Evolutionary conservation across 768 basidiomycete genomes (phyloP), one percentile per base, ranked within the genome.

Genomic region (Roridomyces roridus): DNA sequence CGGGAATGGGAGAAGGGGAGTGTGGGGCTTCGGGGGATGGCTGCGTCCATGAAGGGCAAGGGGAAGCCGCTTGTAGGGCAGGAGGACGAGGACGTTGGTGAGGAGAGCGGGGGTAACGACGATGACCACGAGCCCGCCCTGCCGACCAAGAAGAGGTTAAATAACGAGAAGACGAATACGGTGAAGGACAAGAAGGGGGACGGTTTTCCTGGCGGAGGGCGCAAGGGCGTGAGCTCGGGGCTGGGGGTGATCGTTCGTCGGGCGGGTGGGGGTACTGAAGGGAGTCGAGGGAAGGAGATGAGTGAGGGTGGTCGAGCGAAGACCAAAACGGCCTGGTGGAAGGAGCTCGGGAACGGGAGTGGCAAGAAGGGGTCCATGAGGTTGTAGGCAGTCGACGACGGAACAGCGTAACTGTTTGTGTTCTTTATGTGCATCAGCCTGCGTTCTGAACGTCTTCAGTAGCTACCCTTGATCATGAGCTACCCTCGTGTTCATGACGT

Each of bases 1-100:
- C 86, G 85, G 48, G 80, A 85, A 43, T 98, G 93, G 93, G 96
- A 98, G 62, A 78, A 78, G 53, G 77, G 79, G 18, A 70, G 74
- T 5, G 70, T n/a, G n/a, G 29, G 29, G 29, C 15, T 34, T 10
- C 31, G 31, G 11, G 7, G 11, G 3, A 3, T 34, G 4, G 10
- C 31, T 3, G 39, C 12, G 39, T 40, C 21, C 15, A 3, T 18
- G 17, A 18, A 18, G 39, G 39, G 39, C 15, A 18, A 14, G 31
- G 21, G 50, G 15, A 28, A 49, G 36, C 20, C 31, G 49, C 35
- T 21, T 18, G 7, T 23, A n/a, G 10, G 31, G 18, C 24, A 37
- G 24, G 39, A 23, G 14, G 49, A 35, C 15, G 42, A 23, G 8
- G 48, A 67, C 51, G 10, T 12, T 14, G 37, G 5, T 14, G 52